Percentiles rank a stretch among this genome's conserved stretches.
Conservation (phyloP, 306 rosid species). For the Medicago arabica region DNA sequence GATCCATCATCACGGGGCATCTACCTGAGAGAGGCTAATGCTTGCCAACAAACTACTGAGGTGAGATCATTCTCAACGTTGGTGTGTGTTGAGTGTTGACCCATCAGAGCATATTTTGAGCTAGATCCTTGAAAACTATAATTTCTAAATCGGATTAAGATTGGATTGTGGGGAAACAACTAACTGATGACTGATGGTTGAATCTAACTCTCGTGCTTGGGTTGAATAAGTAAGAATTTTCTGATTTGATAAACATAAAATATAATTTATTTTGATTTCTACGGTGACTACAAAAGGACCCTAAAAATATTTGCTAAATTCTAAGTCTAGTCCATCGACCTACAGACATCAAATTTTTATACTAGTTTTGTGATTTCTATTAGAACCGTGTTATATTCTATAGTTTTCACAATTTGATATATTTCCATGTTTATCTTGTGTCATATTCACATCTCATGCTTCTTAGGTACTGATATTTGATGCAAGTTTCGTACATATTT, state of each 20-base stretch:
- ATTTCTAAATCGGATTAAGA: slow-evolving; percentile 30
- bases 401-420: not conserved
- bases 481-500: slow-evolving; percentile 9
- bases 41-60: slow-evolving; percentile 80
- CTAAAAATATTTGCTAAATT: not conserved
- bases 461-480: slow-evolving; percentile 11
- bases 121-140: slow-evolving; percentile 25
- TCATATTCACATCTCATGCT: not conserved
- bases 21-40: slow-evolving; percentile 84
- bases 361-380: not conserved
- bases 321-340: not conserved
- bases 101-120: slow-evolving; percentile 25
- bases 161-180: slow-evolving; percentile 14
- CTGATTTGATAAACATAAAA: slow-evolving; percentile 16
- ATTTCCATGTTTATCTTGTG: not conserved
- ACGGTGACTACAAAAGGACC: slow-evolving; percentile 2
- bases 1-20: slow-evolving; percentile 84
- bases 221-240: slow-evolving; percentile 15
- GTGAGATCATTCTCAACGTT: slow-evolving; percentile 56
- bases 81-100: slow-evolving; percentile 35
- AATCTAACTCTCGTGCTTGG: slow-evolving; percentile 28
- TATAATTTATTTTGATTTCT: slow-evolving; percentile 29
- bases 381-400: not conserved
- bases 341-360: not conserved
- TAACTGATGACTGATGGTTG: slow-evolving; percentile 5